phyloP scores from a whole-genome alignment of 75 land plant genomes.

The Cunninghamia lanceolata region DNA sequence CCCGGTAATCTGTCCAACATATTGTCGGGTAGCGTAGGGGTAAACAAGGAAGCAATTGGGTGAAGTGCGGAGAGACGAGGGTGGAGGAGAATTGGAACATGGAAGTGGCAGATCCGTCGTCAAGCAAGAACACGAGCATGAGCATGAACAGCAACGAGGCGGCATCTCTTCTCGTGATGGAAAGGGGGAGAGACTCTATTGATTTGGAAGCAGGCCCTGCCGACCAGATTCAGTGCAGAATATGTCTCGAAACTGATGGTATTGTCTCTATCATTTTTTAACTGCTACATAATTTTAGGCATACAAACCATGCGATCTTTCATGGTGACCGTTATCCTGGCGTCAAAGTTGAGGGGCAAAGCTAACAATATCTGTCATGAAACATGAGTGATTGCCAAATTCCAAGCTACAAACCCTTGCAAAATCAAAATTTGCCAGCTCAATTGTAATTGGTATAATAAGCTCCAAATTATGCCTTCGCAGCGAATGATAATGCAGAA shows the following conservation, averaged over 20 bases:
- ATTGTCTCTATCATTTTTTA: background rate
- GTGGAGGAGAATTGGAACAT: background rate
- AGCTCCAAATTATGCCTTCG: background rate
- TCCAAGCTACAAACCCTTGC: background rate
- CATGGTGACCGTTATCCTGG: too few species aligned
- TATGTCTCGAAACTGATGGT: conserved; percentile 97
- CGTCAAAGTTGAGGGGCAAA: background rate
- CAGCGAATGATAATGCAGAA: background rate
- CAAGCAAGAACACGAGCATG: background rate
- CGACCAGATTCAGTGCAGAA: conserved; percentile 94
- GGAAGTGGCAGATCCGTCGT: background rate
- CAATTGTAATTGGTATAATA: too few species aligned
- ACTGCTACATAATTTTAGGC: background rate
- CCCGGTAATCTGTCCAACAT: too few species aligned
- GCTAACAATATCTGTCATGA: background rate
- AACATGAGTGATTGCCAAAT: background rate
- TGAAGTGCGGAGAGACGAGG: too few species aligned
- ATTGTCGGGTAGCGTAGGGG: too few species aligned
- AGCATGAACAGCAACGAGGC: background rate
- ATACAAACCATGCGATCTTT: background rate
- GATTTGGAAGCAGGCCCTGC: conserved; percentile 94
- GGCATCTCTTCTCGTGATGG: conserved; percentile 7
- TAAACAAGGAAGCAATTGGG: too few species aligned
- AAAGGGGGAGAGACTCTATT: conserved; percentile 30
- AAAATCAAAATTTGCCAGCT: background rate